A percentile compares a stretch with the other conserved stretches of the same genome.
These are phyloP conservation scores for Avena eriantha DNA, from an alignment of 176 grass and related monocot genomes.

Conservation along the genomic window DNA sequence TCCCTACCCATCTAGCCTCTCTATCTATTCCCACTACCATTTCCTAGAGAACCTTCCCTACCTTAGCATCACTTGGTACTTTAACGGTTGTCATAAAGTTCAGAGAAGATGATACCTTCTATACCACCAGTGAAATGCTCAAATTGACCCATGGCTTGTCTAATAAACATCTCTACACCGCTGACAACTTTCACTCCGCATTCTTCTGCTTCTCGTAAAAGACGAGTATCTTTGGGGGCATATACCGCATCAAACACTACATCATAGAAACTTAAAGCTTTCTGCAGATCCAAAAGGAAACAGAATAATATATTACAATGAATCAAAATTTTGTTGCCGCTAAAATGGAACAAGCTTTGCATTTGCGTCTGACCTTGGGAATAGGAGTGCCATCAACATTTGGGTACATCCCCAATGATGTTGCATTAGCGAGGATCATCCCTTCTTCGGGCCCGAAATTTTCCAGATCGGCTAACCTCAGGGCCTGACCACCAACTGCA, in stretches of 20 bases:
- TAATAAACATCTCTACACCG: conserved; percentile 94
- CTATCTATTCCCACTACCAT: background rate
- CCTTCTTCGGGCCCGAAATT: conserved; percentile 80
- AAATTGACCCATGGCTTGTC: conserved; percentile 93
- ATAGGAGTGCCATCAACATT: conserved; percentile 90
- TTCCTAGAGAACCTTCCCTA: background rate
- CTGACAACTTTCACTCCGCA: conserved; percentile 79
- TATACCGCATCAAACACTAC: conserved; percentile 96
- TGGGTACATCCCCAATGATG: conserved; percentile 94
- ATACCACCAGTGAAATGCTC: conserved; percentile 79
- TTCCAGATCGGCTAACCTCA: conserved; percentile 83
- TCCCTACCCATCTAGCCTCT: background rate
- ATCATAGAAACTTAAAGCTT: conserved; percentile 76
- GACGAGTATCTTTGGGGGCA: conserved; percentile 82
- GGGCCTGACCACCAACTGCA: conserved; percentile 67
- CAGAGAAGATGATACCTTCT: conserved; percentile 61
- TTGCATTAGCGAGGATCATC: conserved; percentile 97
- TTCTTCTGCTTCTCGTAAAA: conserved; percentile 90
- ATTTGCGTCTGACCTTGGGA: conserved; percentile 57
- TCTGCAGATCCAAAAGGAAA: conserved; percentile 53
- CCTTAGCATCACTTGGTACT: conserved; percentile 2
- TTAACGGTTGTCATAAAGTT: conserved; percentile 7
- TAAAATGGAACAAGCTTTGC: conserved; percentile 32
- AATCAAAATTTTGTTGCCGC: background rate
- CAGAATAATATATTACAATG: conserved; percentile 20